These are phyloP conservation scores for Phytophthora aleatoria DNA, from an alignment of 352 stramenopile species.

Conservation along the genomic window DNA sequence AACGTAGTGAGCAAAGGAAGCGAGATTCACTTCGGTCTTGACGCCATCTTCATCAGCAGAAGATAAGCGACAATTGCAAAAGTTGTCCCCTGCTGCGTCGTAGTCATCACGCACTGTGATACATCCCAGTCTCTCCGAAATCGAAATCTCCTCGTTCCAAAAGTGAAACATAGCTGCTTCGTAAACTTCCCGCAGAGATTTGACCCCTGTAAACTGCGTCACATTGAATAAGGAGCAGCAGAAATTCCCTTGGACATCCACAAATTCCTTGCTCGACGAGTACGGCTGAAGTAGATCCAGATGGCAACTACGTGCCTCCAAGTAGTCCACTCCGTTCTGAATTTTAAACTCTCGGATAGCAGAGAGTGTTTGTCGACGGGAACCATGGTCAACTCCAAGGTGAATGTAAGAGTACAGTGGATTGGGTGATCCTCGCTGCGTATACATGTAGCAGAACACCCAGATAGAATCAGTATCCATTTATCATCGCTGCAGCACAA, in stretches of 20 bases:
- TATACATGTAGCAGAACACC: background rate
- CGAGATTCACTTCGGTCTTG: conserved; percentile 21
- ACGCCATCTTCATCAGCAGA: conserved; percentile 22
- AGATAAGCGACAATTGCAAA: conserved; percentile 15
- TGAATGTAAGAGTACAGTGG: conserved; percentile 29
- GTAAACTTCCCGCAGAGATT: conserved; percentile 30
- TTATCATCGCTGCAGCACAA: background rate
- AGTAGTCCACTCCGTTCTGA: conserved; percentile 37
- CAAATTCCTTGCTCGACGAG: conserved; percentile 24
- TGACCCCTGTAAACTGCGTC: conserved; percentile 29
- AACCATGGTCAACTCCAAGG: conserved; percentile 23
- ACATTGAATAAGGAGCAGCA: conserved; percentile 37
- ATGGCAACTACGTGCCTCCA: conserved; percentile 27
- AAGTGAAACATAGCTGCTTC: conserved; percentile 35
- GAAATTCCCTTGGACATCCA: conserved; percentile 26
- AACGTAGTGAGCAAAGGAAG: conserved; percentile 19
- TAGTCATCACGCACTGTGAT: conserved; percentile 45
- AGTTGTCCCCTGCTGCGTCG: conserved; percentile 8
- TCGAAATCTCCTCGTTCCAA: conserved; percentile 43
- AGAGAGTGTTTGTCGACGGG: conserved; percentile 33
- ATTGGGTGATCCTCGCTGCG: conserved; percentile 16
- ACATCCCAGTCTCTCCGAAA: conserved; percentile 38
- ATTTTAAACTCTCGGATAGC: conserved; percentile 38
- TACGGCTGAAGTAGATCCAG: conserved; percentile 41
- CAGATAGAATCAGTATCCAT: background rate